Evolutionary conservation across 495 filamentous ascomycete species (phyloP).

Genomic region (Glonium stellatum): DNA sequence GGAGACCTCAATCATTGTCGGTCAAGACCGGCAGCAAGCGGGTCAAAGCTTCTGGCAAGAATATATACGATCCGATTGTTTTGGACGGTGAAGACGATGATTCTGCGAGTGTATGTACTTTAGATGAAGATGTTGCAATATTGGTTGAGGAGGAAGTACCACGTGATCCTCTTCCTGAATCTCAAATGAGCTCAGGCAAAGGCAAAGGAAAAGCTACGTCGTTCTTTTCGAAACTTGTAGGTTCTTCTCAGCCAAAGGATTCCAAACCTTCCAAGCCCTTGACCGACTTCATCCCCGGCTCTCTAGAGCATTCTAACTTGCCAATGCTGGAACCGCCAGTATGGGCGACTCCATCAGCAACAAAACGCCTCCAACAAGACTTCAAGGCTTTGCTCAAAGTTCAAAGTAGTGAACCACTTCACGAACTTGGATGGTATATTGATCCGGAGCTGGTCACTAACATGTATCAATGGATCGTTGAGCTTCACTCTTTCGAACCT

Average conservation of each 20-base stretch:
- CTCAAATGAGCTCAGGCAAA: constrained; percentile 14
- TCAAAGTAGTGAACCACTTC: constrained; percentile 55
- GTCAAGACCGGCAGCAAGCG: constrained; percentile 27
- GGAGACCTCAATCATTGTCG: constrained; percentile 21
- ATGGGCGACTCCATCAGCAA: constrained; percentile 61
- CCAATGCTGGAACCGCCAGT: constrained; percentile 55
- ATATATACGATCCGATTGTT: constrained; percentile 21
- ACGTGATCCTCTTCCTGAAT: constrained; percentile 9
- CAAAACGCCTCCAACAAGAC: constrained; percentile 55
- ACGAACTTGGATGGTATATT: constrained; percentile 83
- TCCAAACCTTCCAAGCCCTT: constrained; percentile 17
- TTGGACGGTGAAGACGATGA: constrained; percentile 30
- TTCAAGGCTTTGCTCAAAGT: constrained; percentile 53
- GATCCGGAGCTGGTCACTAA: constrained; percentile 54
- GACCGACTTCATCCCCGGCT: constrained; percentile 63
- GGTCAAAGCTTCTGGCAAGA: constrained; percentile 28
- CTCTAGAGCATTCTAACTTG: constrained; percentile 49
- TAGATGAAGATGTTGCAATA: constrained; percentile 46
- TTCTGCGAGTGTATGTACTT: constrained; percentile 44
- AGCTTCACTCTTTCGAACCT: constrained; percentile 75
- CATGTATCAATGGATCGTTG: constrained; percentile 89
- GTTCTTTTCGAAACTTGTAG: constrained; percentile 21
- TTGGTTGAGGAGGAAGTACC: constrained; percentile 35
- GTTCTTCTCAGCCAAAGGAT: constrained; percentile 2
- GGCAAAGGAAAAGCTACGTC: constrained; percentile 24